A percentile compares a stretch with the other conserved stretches of the same genome.
Conservation (phyloP, 2,329 filamentous ascomycete species). For the Epichloe gansuensis region DNA sequence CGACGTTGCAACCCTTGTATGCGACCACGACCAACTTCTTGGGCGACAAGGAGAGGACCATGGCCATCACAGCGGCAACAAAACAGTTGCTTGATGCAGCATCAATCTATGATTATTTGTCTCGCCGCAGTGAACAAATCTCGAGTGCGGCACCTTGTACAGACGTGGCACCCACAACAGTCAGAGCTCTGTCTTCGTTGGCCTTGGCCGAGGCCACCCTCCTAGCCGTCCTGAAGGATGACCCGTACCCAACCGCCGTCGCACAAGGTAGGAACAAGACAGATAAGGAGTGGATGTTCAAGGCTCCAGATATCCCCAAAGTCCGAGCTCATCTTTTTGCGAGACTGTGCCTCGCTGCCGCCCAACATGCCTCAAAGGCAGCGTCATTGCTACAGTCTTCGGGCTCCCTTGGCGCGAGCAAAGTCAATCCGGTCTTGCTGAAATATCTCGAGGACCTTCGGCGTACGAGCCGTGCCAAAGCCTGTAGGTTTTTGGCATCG, state of each 20-base stretch:
- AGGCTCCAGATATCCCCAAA: slow-evolving; percentile 74
- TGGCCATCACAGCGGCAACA: slow-evolving; percentile 61
- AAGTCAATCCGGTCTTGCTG: slow-evolving; percentile 52
- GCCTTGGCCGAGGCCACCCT: slow-evolving; percentile 81
- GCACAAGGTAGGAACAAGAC: slow-evolving; percentile 71
- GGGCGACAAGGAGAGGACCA: slow-evolving; percentile 52
- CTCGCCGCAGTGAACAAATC: slow-evolving; percentile 38
- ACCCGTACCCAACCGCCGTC: slow-evolving; percentile 76
- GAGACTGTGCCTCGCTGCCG: slow-evolving; percentile 73
- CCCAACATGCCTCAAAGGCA: slow-evolving; percentile 75
- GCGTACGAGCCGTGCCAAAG: slow-evolving; percentile 66
- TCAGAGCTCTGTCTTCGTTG: slow-evolving; percentile 49
- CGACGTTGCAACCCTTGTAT: slow-evolving; percentile 62
- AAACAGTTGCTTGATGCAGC: slow-evolving; percentile 68
- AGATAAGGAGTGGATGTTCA: slow-evolving; percentile 95
- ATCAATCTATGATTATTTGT: slow-evolving; percentile 63
- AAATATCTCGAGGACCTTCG: slow-evolving; percentile 67
- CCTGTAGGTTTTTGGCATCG: slow-evolving; percentile 85
- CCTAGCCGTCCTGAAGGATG: slow-evolving; percentile 83
- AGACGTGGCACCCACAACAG: slow-evolving; percentile 40
- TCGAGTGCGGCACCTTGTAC: slow-evolving; percentile 31
- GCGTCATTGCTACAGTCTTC: slow-evolving; percentile 34
- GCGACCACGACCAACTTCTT: slow-evolving; percentile 49
- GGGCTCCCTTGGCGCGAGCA: slow-evolving; percentile 25
- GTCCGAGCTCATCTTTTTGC: slow-evolving; percentile 83